These are phyloP conservation scores for Aspergillus olivimuriae DNA, from an alignment of 495 filamentous ascomycete species.

Conservation along the genomic window DNA sequence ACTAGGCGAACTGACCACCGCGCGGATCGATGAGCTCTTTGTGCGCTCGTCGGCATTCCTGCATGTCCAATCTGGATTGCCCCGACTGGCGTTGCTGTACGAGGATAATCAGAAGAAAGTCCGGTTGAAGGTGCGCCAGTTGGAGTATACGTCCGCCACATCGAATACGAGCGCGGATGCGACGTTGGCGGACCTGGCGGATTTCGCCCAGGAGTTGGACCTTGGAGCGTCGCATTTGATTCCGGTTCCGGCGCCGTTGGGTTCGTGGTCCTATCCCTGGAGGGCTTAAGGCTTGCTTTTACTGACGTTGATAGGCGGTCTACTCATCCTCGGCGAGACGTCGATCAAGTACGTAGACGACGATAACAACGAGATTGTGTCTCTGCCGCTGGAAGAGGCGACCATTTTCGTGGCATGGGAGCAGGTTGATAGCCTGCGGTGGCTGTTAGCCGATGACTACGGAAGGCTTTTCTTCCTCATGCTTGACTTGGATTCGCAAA, in stretches of 20 bases:
- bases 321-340: constrained; percentile 82
- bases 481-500: constrained; percentile 55
- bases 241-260: constrained; percentile 61
- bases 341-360: constrained; percentile 77
- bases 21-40: constrained; percentile 79
- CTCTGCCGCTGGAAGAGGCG: constrained; percentile 58
- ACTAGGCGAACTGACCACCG: constrained; percentile 62
- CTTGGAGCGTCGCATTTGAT: constrained; percentile 75
- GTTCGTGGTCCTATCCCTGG: constrained; percentile 25
- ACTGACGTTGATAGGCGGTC: constrained; percentile 44
- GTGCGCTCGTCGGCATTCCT: constrained; percentile 79
- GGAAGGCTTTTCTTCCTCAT: constrained; percentile 75
- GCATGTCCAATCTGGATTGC: constrained; percentile 60
- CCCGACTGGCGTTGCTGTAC: constrained; percentile 78
- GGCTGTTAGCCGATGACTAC: constrained; percentile 85
- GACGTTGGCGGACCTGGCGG: constrained; percentile 45
- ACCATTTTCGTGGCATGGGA: constrained; percentile 87
- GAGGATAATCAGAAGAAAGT: constrained; percentile 62
- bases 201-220: constrained; percentile 56
- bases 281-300: constrained; percentile 4
- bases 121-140: constrained; percentile 51
- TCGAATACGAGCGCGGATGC: constrained; percentile 40
- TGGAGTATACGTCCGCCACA: constrained; percentile 45
- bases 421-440: constrained; percentile 69
- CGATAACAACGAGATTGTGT: constrained; percentile 53